Conservation (phyloP, 495 filamentous ascomycete species). For the Lepraria neglecta region DNA sequence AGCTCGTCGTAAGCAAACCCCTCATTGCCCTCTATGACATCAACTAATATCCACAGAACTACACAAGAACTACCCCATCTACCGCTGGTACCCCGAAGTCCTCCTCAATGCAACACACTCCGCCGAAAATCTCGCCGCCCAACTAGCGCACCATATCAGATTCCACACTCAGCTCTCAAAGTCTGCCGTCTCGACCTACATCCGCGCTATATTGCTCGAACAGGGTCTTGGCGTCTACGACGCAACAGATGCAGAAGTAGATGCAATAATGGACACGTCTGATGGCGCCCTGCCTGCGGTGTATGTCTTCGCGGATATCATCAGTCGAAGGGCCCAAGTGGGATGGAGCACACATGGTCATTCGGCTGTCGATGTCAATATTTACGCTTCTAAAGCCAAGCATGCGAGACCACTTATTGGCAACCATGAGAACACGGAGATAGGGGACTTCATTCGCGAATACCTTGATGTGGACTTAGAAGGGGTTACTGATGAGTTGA, state of each 20-base stretch:
- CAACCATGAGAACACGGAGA: conserved; percentile 92
- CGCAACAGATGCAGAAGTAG: conserved; percentile 62
- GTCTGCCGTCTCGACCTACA: conserved; percentile 48
- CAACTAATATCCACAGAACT: conserved; percentile 43
- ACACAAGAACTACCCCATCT: conserved; percentile 60
- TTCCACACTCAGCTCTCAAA: conserved; percentile 26
- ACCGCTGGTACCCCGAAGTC: conserved; percentile 79
- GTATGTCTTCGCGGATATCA: conserved; percentile 72
- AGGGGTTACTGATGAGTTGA: conserved; percentile 65
- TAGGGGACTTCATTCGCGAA: conserved; percentile 70
- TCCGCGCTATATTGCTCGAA: conserved; percentile 54
- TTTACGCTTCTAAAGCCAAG: conserved; percentile 60
- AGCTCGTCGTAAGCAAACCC: conserved; percentile 58
- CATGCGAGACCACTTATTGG: conserved; percentile 54
- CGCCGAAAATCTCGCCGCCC: conserved; percentile 56
- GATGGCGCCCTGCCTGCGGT: conserved; percentile 39
- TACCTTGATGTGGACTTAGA: conserved; percentile 79
- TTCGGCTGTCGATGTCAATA: conserved; percentile 79
- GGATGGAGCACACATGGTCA: conserved; percentile 93
- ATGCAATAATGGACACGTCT: conserved; percentile 49
- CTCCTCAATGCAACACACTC: conserved; percentile 78
- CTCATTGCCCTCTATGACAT: conserved; percentile 27
- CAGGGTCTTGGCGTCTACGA: conserved; percentile 70
- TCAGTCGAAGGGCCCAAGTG: conserved; percentile 78
- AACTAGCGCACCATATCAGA: conserved; percentile 53